Evolutionary conservation across 176 grass and related monocot species (phyloP).

Genomic region (Triticum dicoccoides): DNA sequence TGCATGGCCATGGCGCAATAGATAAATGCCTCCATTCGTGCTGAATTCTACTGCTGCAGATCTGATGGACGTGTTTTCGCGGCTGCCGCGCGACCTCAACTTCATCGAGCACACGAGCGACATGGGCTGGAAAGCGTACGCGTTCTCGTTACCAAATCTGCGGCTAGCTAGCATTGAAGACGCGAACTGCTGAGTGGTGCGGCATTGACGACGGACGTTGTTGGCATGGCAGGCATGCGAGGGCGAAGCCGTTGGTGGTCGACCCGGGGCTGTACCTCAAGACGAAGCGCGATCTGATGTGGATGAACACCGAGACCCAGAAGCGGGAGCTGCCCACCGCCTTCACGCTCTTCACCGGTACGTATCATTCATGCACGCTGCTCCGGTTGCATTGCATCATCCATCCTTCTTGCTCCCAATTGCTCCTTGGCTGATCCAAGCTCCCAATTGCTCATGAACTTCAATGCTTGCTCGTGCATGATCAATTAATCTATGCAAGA

Average conservation of each 20-base stretch:
- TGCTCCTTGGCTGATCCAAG: too few relatives aligned
- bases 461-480: too few relatives aligned
- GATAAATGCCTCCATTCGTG: neutral
- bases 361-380: too few relatives aligned
- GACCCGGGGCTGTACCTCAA: conserved; percentile 66
- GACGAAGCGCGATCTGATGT: conserved; percentile 9
- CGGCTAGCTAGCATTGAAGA: neutral
- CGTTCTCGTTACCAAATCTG: neutral
- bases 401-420: too few relatives aligned
- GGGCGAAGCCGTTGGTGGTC: conserved; percentile 72
- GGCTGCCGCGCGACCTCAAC: conserved; percentile 72
- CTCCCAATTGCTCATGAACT: neutral
- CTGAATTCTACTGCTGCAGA: conserved; percentile 34
- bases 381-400: too few relatives aligned
- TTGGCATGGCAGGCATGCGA: conserved; percentile 63
- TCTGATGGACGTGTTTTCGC: conserved; percentile 73
- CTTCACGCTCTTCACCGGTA: conserved; percentile 89
- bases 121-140: conserved; percentile 95
- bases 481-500: too few relatives aligned
- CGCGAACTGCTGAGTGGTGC: neutral
- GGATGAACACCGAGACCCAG: conserved; percentile 3
- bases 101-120: conserved; percentile 81
- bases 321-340: conserved; percentile 65
- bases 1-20: neutral
- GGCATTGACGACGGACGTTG: neutral